A percentile compares a stretch with the other conserved stretches of the same genome.
These are phyloP conservation scores for Letharia lupina DNA, from an alignment of 495 filamentous ascomycete genomes.

Conservation along the genomic window DNA sequence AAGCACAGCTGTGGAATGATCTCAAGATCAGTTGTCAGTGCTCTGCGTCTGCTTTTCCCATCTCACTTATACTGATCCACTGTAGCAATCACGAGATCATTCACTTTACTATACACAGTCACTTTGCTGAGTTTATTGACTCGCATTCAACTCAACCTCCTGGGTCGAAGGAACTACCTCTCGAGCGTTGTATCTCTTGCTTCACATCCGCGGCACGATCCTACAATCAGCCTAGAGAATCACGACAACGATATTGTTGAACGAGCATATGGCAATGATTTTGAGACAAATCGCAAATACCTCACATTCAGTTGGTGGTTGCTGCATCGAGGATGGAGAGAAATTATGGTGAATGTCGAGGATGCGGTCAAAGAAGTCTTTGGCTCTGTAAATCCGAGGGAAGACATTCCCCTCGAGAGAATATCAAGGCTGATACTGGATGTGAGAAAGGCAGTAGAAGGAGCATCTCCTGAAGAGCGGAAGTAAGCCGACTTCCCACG, in stretches of 20 bases:
- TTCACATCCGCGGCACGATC: constrained; percentile 46
- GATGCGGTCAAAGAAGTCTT: constrained; percentile 77
- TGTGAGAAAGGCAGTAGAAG: constrained; percentile 78
- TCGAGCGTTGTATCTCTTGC: constrained; percentile 88
- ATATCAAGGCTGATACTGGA: constrained; percentile 71
- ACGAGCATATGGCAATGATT: constrained; percentile 78
- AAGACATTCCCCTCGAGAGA: constrained; percentile 69
- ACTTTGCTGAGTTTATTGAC: constrained; percentile 86
- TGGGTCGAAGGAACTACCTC: constrained; percentile 89
- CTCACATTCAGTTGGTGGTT: constrained; percentile 98
- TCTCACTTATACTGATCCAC: neutral
- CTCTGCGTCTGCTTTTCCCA: neutral
- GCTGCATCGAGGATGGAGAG: constrained; percentile 79
- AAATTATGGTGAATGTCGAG: constrained; percentile 70
- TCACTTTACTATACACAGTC: constrained; percentile 86
- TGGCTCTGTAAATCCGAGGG: constrained; percentile 73
- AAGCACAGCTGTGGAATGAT: constrained; percentile 93
- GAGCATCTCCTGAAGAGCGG: constrained; percentile 54
- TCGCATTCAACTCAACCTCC: constrained; percentile 91
- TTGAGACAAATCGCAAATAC: constrained; percentile 88
- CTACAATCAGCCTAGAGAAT: constrained; percentile 79
- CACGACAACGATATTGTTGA: constrained; percentile 74
- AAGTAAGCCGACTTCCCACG: constrained; percentile 38
- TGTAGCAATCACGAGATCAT: constrained; percentile 77
- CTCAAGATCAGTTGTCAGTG: constrained; percentile 85